Base-by-base conservation (phyloP, 129 eudicot species). In the Dittrichia graveolens region DNA sequence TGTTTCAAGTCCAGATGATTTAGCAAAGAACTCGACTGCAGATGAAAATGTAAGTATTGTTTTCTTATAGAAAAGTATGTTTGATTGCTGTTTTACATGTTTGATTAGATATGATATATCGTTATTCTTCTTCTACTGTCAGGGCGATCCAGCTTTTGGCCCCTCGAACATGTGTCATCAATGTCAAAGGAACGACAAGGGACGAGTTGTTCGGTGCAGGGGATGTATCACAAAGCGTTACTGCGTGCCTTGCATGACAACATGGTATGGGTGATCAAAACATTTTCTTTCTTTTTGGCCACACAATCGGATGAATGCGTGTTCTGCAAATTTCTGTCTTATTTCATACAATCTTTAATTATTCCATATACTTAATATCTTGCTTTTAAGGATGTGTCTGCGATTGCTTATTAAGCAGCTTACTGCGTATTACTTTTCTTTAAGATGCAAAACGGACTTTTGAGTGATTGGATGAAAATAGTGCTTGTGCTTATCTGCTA, bases 111-210 rank as follows among this genome's bases (percentile, higher is more conserved):
- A 2, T 50, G 52, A 11, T 10, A 11, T 6, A 35, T 45, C 37
- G 37, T 15, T 38, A 3, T 19, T 24, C 48, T 14, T 47, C 9
- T 41, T 5, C 11, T 45, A 3, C 14, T 62, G 53, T 9, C 88
- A 88, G 93, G 89, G 85, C 39, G 60, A 62, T 12, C 5, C 0
- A n/a, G 14, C n/a, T 10, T 15, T 48, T 18, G 78, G 41, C 1
- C 65, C 35, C 10, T 81, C 85, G 0, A 72, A 44, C 37, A 85
- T 81, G 90, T 89, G 98, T 50, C 98, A 89, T 79, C 98, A 89
- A 80, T 93, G 98, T 80, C 83, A 87, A 75, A 89, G 98, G 88
- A 89, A 85, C 58, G 98, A 89, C 61, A 93, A 85, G 66, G 98
- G 96, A 14, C 41, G 77, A 11, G 92, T 89, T 77, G 95, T 92